Base-by-base conservation (phyloP, 441 rosid species). In the Populus hybrid region DNA sequence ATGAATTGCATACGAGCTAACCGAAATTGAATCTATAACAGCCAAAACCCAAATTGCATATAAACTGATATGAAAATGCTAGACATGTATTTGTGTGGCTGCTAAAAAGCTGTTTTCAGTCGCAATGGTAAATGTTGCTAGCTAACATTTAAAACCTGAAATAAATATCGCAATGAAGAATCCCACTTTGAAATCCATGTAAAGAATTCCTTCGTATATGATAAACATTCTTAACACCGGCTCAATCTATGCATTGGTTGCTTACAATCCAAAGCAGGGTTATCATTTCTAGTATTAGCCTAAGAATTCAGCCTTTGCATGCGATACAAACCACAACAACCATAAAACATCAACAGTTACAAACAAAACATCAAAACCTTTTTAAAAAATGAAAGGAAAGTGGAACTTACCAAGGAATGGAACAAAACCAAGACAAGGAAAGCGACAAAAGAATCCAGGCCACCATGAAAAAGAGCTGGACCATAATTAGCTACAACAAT, bases 401-500 rank as follows among this genome's bases (percentile, higher is more conserved):
- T 20, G 59, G 61, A 77, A 77, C 86, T 74, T 82, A 93, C 98
- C 85, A 90, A 82, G 64, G 69, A 76, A 87, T 92, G 97, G 82
- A 93, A 93, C 70, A 84, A 83, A 79, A 90, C 45, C 77, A 93
- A 65, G 81, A 89, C 81, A 68, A 40, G 36, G 68, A 89, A 31
- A 76, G 98, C 88, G 38, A 23, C 21, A 78, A 89, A 28, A 14
- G 91, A 82, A 68, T 87, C 91, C 73, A 83, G 26, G 26, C 94
- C 97, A 16, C 90, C 94, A 67, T 63, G 80, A 74, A 89, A 82
- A 33, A 93, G 87, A 86, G 87, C 75, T 1, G 94, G 95, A 6
- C 92, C 94, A 76, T 91, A 94, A 81, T 83, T 84, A 14, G 71
- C 83, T 0, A 91, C 74, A 36, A 90, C 97, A 67, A 92, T 81